These are phyloP conservation scores for Calycina herbarum DNA, from an alignment of 2,329 filamentous ascomycete genomes.

Conservation along the genomic window DNA sequence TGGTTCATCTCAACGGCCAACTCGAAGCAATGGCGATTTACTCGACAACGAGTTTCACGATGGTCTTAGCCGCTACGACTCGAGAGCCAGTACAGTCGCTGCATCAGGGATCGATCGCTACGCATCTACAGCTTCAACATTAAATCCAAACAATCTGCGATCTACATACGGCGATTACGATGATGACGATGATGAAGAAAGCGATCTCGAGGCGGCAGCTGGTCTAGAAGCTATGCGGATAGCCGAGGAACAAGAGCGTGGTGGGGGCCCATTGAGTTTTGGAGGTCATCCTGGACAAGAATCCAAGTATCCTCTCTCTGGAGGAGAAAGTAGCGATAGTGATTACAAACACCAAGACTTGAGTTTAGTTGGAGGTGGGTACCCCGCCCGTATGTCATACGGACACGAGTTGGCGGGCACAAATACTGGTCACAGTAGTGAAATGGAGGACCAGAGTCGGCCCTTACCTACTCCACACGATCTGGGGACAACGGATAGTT, in stretches of 20 bases:
- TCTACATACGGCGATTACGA: constrained; percentile 49
- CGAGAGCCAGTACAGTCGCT: constrained; percentile 49
- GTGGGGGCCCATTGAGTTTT: constrained; percentile 52
- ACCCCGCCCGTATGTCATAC: constrained; percentile 60
- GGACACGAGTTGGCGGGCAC: constrained; percentile 45
- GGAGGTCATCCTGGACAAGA: constrained; percentile 50
- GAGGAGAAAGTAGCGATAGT: constrained; percentile 61
- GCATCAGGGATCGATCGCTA: constrained; percentile 48
- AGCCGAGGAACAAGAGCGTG: constrained; percentile 74
- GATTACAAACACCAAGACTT: constrained; percentile 74
- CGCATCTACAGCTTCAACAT: constrained; percentile 50
- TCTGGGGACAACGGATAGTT: constrained; percentile 33
- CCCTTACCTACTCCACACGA: constrained; percentile 50
- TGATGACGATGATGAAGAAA: constrained; percentile 70
- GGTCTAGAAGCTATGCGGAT: constrained; percentile 81
- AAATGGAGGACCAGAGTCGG: constrained; percentile 47
- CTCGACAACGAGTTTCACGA: constrained; percentile 50
- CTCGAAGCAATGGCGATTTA: constrained; percentile 45
- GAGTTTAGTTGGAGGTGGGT: constrained; percentile 71
- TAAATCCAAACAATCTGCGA: constrained; percentile 38
- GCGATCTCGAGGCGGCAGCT: constrained; percentile 83
- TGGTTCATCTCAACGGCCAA: constrained; percentile 20
- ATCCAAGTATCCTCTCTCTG: constrained; percentile 34
- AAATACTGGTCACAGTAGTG: constrained; percentile 38
- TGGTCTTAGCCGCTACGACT: constrained; percentile 50